Base-by-base conservation (phyloP, 495 filamentous ascomycete species). In the Trichoderma reesei region DNA sequence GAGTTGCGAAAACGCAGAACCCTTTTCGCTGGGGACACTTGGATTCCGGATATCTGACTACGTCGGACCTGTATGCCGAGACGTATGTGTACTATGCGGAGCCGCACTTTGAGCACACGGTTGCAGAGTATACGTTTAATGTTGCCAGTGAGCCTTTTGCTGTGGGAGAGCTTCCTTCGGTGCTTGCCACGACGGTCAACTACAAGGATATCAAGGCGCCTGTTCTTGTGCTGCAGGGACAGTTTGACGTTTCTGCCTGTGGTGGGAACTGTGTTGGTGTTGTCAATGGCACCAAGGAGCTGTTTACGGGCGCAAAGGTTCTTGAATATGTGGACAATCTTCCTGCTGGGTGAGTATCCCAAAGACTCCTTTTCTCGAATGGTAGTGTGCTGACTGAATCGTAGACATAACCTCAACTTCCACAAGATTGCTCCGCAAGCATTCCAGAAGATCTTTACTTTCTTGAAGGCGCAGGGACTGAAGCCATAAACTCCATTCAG, bases 181-280 rank as follows among this genome's bases (percentile, higher is more conserved):
- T 71, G 18, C 20, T 71, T 2, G 67, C 54, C 9, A 71, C 66
- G 18, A 68, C 62, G 31, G 31, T 70, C 0, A 42, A 63, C 5
- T 70, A 68, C n/a, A 54, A 5, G 3, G 63, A 61, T 37, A 51
- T 70, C n/a, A 71, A 64, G 13, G 66, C 63, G 9, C 59, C 70
- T 1, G 70, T 71, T 5, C 63, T 70, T 18, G 59, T 68, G 16
- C 18, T 71, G 3, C 70, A 71, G 51, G 70, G 68, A 13, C 68
- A 70, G 41, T 70, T 65, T 41, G 70, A 70, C 16, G 64, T 71
- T 5, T 71, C 70, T 16, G 70, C 68, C 36, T 71, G 70, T 38
- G 68, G 70, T 14, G 70, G 68, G 1, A 68, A 71, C 62, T 71
- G 70, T 14, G 64, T 70, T n/a, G 68, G 68, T 3, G 61, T 71